phyloP scores from a whole-genome alignment of 1,284 basidiomycete genomes.

The Exobasidium cylindrosporum region DNA sequence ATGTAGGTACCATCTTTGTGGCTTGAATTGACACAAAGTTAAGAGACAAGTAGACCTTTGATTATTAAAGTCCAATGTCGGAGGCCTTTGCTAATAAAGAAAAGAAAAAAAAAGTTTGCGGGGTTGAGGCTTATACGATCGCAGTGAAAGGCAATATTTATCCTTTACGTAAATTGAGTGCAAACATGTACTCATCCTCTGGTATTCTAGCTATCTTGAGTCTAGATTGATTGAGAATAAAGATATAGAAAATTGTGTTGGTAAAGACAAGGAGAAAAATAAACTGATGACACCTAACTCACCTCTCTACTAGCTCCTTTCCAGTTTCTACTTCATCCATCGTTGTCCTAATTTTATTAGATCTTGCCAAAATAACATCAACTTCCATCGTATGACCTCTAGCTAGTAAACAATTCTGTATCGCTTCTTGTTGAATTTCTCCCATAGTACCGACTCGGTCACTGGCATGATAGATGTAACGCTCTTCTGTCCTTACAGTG shows the following conservation, averaged over 20 bases:
- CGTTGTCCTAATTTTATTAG: slow-evolving; percentile 22
- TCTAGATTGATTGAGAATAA: not conserved
- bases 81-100: too few relatives aligned
- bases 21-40: too few relatives aligned
- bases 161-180: not conserved
- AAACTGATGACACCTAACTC: too few relatives aligned
- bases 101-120: too few relatives aligned
- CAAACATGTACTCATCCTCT: slow-evolving; percentile 6
- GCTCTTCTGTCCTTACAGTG: slow-evolving; percentile 21
- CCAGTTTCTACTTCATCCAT: slow-evolving; percentile 29
- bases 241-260: not conserved
- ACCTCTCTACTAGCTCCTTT: slow-evolving; percentile 24
- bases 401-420: slow-evolving; percentile 15
- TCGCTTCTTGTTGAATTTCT: slow-evolving; percentile 1
- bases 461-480: slow-evolving; percentile 13
- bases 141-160: too few relatives aligned
- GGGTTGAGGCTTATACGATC: too few relatives aligned
- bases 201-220: not conserved
- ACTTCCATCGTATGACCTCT: not conserved
- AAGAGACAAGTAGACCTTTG: too few relatives aligned
- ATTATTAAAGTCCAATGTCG: too few relatives aligned
- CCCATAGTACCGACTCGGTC: not conserved
- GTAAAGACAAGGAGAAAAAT: not conserved
- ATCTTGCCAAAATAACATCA: not conserved
- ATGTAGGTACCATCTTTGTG: too few relatives aligned